Conservation (phyloP, 352 stramenopile species). For the Phytophthora nicotianae region DNA sequence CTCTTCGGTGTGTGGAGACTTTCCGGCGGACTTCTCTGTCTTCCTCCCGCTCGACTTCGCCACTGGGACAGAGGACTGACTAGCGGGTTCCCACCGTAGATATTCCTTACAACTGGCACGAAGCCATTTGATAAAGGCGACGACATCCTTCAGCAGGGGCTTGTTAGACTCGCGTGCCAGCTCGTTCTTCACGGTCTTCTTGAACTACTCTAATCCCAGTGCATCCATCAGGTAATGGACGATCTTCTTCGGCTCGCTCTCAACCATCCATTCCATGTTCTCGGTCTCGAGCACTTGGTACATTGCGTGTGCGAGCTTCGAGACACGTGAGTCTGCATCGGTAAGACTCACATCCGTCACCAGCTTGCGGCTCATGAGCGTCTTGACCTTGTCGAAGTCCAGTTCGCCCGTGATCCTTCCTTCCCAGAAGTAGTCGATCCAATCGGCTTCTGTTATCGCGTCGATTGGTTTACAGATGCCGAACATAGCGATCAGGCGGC, state of each 20-base stretch:
- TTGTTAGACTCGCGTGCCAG: constrained; percentile 13
- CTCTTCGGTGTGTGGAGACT: not conserved
- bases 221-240: constrained; percentile 9
- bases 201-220: not conserved
- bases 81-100: constrained; percentile 8
- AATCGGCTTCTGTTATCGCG: constrained; percentile 4
- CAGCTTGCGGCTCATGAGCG: not conserved
- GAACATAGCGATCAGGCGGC: too few species aligned
- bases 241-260: constrained; percentile 12
- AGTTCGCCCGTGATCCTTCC: constrained; percentile 9
- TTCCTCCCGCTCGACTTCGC: not conserved
- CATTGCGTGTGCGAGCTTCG: constrained; percentile 12
- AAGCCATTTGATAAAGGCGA: constrained; percentile 16
- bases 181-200: not conserved
- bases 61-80: too few species aligned
- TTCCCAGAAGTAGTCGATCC: constrained; percentile 23
- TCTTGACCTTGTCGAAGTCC: constrained; percentile 19
- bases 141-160: constrained; percentile 4
- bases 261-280: constrained; percentile 13
- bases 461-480: constrained; percentile 10
- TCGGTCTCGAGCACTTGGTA: constrained; percentile 5
- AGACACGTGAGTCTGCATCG: constrained; percentile 9
- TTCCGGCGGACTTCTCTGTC: not conserved
- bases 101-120: constrained; percentile 9
- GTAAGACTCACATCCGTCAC: not conserved